phyloP scores from a whole-genome alignment of 2,329 filamentous ascomycete species.

The Sporothrix euskadiensis region DNA sequence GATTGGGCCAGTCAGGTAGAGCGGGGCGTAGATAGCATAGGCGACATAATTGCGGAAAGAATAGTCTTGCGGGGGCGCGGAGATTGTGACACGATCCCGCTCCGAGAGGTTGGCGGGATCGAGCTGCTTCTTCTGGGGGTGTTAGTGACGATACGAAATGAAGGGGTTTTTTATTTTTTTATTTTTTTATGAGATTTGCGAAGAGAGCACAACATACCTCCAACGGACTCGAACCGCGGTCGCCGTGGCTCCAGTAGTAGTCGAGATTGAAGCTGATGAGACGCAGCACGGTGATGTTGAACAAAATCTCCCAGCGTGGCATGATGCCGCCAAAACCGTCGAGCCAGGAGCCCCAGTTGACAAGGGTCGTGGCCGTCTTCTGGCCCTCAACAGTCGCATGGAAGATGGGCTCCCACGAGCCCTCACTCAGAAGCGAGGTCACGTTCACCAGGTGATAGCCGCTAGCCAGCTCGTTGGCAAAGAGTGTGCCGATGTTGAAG shows the following conservation, averaged over 20 bases:
- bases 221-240: conserved; percentile 60
- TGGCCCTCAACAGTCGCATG: conserved; percentile 32
- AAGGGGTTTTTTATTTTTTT: not conserved
- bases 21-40: conserved; percentile 85
- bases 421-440: conserved; percentile 49
- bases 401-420: conserved; percentile 25
- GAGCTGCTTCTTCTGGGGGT: conserved; percentile 89
- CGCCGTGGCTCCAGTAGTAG: conserved; percentile 85
- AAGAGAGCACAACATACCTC: conserved; percentile 64
- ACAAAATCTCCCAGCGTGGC: conserved; percentile 91
- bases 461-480: conserved; percentile 80
- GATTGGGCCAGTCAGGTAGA: conserved; percentile 91
- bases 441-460: conserved; percentile 74
- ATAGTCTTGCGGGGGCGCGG: conserved; percentile 71
- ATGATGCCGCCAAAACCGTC: conserved; percentile 83
- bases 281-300: conserved; percentile 91
- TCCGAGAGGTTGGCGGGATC: conserved; percentile 86
- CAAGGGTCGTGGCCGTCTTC: conserved; percentile 43
- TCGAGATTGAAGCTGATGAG: conserved; percentile 97
- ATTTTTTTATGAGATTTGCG: no score
- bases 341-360: conserved; percentile 67
- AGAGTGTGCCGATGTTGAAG: conserved; percentile 83
- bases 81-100: conserved; percentile 76
- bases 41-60: conserved; percentile 84
- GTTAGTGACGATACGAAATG: not conserved